A percentile compares a stretch with the other conserved stretches of the same genome.
phyloP scores from a whole-genome alignment of 768 basidiomycete species.

The Cyathus striatus region DNA sequence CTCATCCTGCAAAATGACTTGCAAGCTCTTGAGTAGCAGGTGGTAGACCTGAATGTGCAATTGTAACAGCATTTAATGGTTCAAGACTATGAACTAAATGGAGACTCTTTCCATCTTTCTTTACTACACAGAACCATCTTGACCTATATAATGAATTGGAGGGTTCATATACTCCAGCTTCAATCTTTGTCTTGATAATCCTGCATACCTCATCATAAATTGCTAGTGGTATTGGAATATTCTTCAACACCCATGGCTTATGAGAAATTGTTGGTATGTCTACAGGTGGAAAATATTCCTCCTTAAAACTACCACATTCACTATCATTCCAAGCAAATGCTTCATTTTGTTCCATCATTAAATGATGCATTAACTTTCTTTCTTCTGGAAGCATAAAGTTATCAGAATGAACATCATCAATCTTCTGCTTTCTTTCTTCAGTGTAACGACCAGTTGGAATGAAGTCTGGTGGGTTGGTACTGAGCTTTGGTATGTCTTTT shows the following conservation, averaged over 20 bases:
- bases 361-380: slow-evolving; percentile 20
- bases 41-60: slow-evolving; percentile 27
- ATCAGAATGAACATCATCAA: slow-evolving; percentile 12
- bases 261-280: slow-evolving; percentile 28
- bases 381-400: slow-evolving; percentile 19
- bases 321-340: slow-evolving; percentile 34
- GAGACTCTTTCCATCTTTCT: slow-evolving; percentile 30
- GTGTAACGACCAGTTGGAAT: slow-evolving; percentile 18
- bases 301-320: slow-evolving; percentile 25
- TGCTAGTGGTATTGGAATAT: slow-evolving; percentile 25
- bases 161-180: slow-evolving; percentile 31
- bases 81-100: slow-evolving; percentile 30
- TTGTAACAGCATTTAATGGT: slow-evolving; percentile 29
- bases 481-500: slow-evolving; percentile 12
- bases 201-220: slow-evolving; percentile 24
- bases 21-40: slow-evolving; percentile 25
- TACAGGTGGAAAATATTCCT: slow-evolving; percentile 26
- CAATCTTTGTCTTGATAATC: slow-evolving; percentile 28
- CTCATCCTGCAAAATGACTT: slow-evolving; percentile 24
- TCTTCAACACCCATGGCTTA: slow-evolving; percentile 17
- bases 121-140: slow-evolving; percentile 33
- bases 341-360: slow-evolving; percentile 21
- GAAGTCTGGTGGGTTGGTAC: slow-evolving; percentile 11
- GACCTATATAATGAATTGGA: slow-evolving; percentile 32
- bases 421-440: slow-evolving; percentile 11